phyloP scores from a whole-genome alignment of 2,329 filamentous ascomycete genomes.

The Cytospora piceicola region DNA sequence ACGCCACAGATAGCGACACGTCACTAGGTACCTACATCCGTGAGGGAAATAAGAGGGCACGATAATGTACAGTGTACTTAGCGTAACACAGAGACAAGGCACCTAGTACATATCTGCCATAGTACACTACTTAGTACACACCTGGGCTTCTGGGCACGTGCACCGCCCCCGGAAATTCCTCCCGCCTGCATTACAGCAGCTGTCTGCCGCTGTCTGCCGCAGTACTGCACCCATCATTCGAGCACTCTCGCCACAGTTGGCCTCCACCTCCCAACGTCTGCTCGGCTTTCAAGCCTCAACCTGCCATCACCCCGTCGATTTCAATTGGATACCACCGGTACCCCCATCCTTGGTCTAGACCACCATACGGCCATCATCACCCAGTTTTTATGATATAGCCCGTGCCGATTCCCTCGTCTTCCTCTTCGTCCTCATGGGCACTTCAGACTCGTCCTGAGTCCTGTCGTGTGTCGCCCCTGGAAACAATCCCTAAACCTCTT shows the following conservation, averaged over 20 bases:
- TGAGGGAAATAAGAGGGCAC: background rate
- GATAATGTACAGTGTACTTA: background rate
- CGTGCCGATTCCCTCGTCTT: slow-evolving; percentile 16
- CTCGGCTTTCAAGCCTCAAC: slow-evolving; percentile 22
- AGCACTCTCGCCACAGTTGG: slow-evolving; percentile 30
- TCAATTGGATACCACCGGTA: slow-evolving; percentile 21
- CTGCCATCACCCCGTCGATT: slow-evolving; percentile 26
- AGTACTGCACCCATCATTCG: background rate
- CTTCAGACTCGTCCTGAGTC: slow-evolving; percentile 19
- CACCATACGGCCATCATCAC: slow-evolving; percentile 17
- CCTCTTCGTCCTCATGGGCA: slow-evolving; percentile 17
- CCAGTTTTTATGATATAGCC: slow-evolving; percentile 22
- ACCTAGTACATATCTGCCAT: too few relatives aligned
- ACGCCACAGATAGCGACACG: background rate
- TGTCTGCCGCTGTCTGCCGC: too few relatives aligned
- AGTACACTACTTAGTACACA: too few relatives aligned
- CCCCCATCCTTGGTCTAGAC: slow-evolving; percentile 24
- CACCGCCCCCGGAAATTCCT: background rate
- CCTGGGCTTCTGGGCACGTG: background rate
- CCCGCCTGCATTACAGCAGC: background rate
- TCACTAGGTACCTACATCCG: background rate
- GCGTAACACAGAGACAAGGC: background rate
- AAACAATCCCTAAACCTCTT: background rate
- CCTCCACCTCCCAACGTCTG: slow-evolving; percentile 1
- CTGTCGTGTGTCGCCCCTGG: slow-evolving; percentile 16